A percentile compares a stretch with the other conserved stretches of the same genome.
Evolutionary conservation across 2,329 filamentous ascomycete genomes (phyloP).

Genomic region (Colletotrichum magnum): DNA sequence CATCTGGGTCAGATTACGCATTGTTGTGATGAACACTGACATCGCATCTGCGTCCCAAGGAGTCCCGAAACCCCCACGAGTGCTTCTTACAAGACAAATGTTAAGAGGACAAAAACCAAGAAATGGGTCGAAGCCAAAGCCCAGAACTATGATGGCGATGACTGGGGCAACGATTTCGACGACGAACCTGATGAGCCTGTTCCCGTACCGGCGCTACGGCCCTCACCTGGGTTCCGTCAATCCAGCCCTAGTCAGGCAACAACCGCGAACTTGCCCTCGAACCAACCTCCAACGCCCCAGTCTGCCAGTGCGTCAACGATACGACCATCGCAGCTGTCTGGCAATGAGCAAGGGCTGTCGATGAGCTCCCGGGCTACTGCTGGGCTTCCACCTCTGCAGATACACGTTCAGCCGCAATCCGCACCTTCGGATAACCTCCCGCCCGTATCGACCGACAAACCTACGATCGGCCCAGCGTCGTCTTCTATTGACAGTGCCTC

Average conservation of each 20-base stretch:
- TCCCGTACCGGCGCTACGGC: slow-evolving; percentile 48
- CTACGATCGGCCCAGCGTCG: slow-evolving; percentile 12
- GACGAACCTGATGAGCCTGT: slow-evolving; percentile 62
- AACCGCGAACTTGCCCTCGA: slow-evolving; percentile 36
- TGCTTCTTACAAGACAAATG: slow-evolving; percentile 81
- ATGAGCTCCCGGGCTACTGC: slow-evolving; percentile 45
- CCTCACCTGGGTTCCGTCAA: slow-evolving; percentile 24
- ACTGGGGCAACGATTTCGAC: slow-evolving; percentile 84
- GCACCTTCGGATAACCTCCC: slow-evolving; percentile 7
- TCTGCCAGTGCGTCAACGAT: slow-evolving; percentile 46
- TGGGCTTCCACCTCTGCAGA: slow-evolving; percentile 48
- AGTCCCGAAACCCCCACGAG: slow-evolving; percentile 44
- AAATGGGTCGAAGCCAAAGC: slow-evolving; percentile 95
- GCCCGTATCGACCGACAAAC: slow-evolving; percentile 31
- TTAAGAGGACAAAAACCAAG: slow-evolving; percentile 89
- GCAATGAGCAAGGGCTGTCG: slow-evolving; percentile 37
- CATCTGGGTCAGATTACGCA: not conserved
- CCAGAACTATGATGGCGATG: slow-evolving; percentile 90
- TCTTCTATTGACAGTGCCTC: slow-evolving; percentile 32
- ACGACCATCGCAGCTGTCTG: slow-evolving; percentile 38
- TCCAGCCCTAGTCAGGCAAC: slow-evolving; percentile 56
- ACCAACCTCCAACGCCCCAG: slow-evolving; percentile 41
- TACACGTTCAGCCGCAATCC: slow-evolving; percentile 47
- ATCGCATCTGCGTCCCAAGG: slow-evolving; percentile 2
- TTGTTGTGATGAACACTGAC: slow-evolving; percentile 16